These are phyloP conservation scores for Anisodus tanguticus DNA, from an alignment of 257 asterid genomes.

Conservation along the genomic window DNA sequence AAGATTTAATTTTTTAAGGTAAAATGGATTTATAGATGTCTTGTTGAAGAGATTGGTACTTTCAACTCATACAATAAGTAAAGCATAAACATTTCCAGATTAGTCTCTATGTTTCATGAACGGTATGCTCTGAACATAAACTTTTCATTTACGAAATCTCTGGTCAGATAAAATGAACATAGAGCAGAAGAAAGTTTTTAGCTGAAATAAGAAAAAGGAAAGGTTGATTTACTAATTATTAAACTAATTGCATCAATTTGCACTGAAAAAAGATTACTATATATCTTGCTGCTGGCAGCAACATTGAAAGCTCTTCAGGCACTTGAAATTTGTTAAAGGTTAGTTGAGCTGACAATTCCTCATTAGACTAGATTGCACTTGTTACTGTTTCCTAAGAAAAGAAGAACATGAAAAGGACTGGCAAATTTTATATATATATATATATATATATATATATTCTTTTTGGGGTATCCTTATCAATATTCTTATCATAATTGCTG, in stretches of 20 bases:
- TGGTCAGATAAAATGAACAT: neutral
- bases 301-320: neutral
- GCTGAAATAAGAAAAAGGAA: neutral
- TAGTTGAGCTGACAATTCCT: neutral
- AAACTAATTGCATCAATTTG: neutral
- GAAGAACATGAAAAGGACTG: neutral
- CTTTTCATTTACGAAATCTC: neutral
- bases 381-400: neutral
- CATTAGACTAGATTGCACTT: neutral
- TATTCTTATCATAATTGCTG: neutral
- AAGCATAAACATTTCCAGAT: neutral
- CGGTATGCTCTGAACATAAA: neutral
- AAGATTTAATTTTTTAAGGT: neutral
- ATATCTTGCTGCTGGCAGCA: neutral
- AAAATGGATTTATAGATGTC: neutral
- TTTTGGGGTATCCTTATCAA: neutral
- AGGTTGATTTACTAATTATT: neutral
- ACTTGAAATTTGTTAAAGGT: neutral
- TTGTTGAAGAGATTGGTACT: neutral
- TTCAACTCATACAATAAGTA: neutral
- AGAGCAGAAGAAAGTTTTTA: neutral
- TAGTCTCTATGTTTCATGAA: neutral
- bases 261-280: neutral
- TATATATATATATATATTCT: neutral
- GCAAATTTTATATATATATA: neutral